These are phyloP conservation scores for Colletotrichum destructivum DNA, from an alignment of 2,329 filamentous ascomycete genomes.

Conservation along the genomic window DNA sequence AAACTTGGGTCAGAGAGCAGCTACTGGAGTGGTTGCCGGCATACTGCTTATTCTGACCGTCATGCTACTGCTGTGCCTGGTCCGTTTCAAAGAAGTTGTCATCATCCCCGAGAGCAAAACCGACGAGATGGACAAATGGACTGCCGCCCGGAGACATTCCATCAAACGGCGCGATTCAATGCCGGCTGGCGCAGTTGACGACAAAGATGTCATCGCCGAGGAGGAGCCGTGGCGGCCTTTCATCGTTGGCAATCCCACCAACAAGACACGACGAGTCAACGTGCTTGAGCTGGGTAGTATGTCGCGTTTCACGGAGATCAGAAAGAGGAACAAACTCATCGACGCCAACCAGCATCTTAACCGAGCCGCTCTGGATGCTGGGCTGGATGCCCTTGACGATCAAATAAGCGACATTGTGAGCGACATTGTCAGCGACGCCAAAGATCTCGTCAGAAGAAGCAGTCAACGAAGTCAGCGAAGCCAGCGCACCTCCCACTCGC, in stretches of 20 bases:
- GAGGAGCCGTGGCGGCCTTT: conserved; percentile 77
- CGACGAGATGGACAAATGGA: conserved; percentile 68
- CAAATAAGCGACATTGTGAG: conserved; percentile 55
- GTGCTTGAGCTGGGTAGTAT: conserved; percentile 78
- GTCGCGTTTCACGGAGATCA: conserved; percentile 82
- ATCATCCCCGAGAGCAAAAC: conserved; percentile 77
- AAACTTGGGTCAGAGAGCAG: conserved; percentile 75
- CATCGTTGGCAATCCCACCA: conserved; percentile 80
- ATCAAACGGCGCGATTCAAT: conserved; percentile 61
- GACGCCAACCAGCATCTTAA: conserved; percentile 60
- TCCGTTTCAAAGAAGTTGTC: conserved; percentile 76
- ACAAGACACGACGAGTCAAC: conserved; percentile 78
- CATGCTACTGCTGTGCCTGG: conserved; percentile 72
- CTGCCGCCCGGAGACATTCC: conserved; percentile 64
- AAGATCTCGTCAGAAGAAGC: conserved; percentile 46
- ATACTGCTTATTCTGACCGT: conserved; percentile 77
- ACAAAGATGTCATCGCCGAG: conserved; percentile 57
- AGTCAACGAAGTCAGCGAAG: conserved; percentile 37
- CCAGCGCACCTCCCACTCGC: conserved; percentile 5
- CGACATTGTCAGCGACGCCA: conserved; percentile 52
- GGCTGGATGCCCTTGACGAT: conserved; percentile 55
- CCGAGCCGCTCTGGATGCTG: conserved; percentile 53
- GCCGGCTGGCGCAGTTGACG: conserved; percentile 45
- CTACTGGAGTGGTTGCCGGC: conserved; percentile 78
- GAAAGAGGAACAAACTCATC: conserved; percentile 71